phyloP scores from a whole-genome alignment of 2,329 filamentous ascomycete species.

The Alternaria sp. region DNA sequence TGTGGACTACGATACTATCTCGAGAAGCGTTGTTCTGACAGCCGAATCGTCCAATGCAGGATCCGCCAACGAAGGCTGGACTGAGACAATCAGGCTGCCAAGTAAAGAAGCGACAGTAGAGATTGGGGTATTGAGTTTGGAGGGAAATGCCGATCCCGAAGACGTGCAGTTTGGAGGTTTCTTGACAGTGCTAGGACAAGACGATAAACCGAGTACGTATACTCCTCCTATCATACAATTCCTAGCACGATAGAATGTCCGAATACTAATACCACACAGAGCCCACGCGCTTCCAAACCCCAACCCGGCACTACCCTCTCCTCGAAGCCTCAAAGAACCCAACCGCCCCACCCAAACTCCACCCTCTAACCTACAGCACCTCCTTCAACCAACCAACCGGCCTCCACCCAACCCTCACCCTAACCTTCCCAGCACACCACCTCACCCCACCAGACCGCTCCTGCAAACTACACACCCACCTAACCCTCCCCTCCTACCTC shows the following conservation, averaged over 20 bases:
- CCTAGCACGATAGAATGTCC: too few species aligned
- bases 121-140: slow-evolving; percentile 76
- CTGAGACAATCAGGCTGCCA: slow-evolving; percentile 49
- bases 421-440: slow-evolving; percentile 66
- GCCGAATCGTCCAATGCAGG: slow-evolving; percentile 62
- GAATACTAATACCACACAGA: slow-evolving; percentile 50
- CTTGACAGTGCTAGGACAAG: slow-evolving; percentile 77
- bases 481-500: slow-evolving; percentile 79
- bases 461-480: slow-evolving; percentile 78
- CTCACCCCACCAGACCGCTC: slow-evolving; percentile 54
- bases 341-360: slow-evolving; percentile 28
- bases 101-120: slow-evolving; percentile 67
- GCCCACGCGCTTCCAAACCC: slow-evolving; percentile 81
- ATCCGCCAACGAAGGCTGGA: slow-evolving; percentile 49
- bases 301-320: slow-evolving; percentile 76
- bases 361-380: slow-evolving; percentile 68
- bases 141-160: slow-evolving; percentile 69
- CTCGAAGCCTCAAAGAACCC: slow-evolving; percentile 14
- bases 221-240: too few species aligned
- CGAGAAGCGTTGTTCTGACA: slow-evolving; percentile 69
- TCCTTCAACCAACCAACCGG: slow-evolving; percentile 75
- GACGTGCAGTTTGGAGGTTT: slow-evolving; percentile 81
- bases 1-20: slow-evolving; percentile 75
- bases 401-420: slow-evolving; percentile 79
- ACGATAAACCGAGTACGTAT: slow-evolving; percentile 66